Evolutionary conservation across 2,329 filamentous ascomycete species (phyloP).

Genomic region (Penicillium frequentans): DNA sequence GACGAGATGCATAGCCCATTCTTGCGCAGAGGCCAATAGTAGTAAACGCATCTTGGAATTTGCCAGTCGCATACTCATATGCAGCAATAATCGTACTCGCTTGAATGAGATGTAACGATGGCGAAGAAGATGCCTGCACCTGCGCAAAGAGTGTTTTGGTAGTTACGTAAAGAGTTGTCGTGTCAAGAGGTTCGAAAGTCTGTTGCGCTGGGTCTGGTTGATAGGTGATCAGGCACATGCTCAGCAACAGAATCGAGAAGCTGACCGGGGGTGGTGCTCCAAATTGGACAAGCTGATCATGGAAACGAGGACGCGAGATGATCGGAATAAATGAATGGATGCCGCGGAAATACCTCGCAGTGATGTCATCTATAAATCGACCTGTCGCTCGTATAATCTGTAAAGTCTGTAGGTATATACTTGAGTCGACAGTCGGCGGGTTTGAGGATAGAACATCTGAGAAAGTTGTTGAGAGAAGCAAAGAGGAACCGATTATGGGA

Average conservation of each 20-base stretch:
- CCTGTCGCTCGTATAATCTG: slow-evolving; percentile 15
- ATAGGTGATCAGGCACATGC: slow-evolving; percentile 21
- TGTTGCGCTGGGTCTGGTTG: background rate
- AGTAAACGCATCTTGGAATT: slow-evolving; percentile 21
- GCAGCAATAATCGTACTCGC: slow-evolving; percentile 27
- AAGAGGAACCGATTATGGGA: background rate
- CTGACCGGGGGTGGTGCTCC: slow-evolving; percentile 14
- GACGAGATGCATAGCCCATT: slow-evolving; percentile 24
- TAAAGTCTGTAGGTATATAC: slow-evolving; percentile 1
- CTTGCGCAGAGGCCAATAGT: slow-evolving; percentile 26
- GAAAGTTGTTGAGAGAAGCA: background rate
- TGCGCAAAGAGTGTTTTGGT: slow-evolving; percentile 27
- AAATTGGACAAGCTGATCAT: slow-evolving; percentile 20
- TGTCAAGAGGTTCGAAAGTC: background rate
- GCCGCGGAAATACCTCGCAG: slow-evolving; percentile 28
- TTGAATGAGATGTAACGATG: slow-evolving; percentile 27
- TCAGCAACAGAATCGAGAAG: slow-evolving; percentile 28
- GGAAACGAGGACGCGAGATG: slow-evolving; percentile 29
- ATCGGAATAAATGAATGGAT: slow-evolving; percentile 29
- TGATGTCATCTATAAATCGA: slow-evolving; percentile 26
- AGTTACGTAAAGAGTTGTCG: slow-evolving; percentile 20
- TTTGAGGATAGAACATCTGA: background rate
- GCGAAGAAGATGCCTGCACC: slow-evolving; percentile 19
- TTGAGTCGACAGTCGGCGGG: background rate
- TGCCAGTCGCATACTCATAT: slow-evolving; percentile 28